Evolutionary conservation across 2,329 filamentous ascomycete species (phyloP).

Genomic region (Colletotrichum sp.): DNA sequence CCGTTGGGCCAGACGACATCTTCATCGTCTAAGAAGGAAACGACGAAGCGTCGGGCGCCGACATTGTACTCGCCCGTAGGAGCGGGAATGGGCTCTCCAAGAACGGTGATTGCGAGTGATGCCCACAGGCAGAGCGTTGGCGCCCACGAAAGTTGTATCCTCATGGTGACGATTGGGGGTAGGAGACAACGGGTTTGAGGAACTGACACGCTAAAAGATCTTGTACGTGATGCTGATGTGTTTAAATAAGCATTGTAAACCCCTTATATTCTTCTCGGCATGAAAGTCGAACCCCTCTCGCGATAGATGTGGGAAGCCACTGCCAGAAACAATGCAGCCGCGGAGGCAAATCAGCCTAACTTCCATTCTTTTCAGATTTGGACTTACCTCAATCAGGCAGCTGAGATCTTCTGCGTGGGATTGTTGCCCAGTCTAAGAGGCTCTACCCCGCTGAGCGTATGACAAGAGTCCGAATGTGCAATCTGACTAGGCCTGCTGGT

Average conservation of each 20-base stretch:
- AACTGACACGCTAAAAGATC: rapidly evolving
- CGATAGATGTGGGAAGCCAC: too few species aligned
- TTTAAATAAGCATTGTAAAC: background rate
- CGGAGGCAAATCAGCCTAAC: background rate
- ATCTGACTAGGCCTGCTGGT: background rate
- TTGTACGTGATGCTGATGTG: background rate
- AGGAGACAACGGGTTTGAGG: rapidly evolving
- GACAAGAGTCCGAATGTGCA: background rate
- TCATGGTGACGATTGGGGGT: background rate
- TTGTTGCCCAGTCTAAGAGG: background rate
- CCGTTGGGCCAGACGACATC: constrained; percentile 7
- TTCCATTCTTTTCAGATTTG: background rate
- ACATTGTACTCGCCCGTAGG: constrained; percentile 17
- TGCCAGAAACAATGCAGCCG: background rate
- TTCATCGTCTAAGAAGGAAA: background rate
- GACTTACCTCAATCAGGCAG: background rate
- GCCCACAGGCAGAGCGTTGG: background rate
- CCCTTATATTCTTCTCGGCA: background rate
- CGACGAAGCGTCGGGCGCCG: constrained; percentile 11
- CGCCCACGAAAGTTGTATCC: rapidly evolving
- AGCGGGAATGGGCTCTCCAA: background rate
- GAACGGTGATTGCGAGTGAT: rapidly evolving
- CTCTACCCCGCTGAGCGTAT: background rate
- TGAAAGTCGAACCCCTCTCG: background rate
- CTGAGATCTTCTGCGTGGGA: background rate